Conservation (phyloP, 495 filamentous ascomycete genomes). For the Pseudomonodictys pantanalensis region DNA sequence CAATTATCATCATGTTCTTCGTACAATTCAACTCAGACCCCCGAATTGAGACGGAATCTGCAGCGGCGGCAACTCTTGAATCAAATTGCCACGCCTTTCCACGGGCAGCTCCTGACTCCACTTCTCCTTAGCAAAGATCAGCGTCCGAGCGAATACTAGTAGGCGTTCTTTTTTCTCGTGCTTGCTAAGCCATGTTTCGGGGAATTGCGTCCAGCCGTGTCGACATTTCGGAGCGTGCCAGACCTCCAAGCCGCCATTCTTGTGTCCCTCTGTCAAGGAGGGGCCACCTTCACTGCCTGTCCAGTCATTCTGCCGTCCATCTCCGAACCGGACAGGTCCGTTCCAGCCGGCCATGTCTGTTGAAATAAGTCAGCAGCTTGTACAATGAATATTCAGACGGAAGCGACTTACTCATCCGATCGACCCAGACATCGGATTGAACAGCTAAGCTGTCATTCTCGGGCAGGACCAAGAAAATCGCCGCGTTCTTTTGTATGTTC, state of each 20-base stretch:
- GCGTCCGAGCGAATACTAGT: slow-evolving; percentile 27
- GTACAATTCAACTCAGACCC: no score
- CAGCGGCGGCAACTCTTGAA: slow-evolving; percentile 8
- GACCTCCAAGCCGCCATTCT: slow-evolving; percentile 32
- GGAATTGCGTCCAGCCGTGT: slow-evolving; percentile 44
- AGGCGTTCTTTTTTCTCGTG: slow-evolving; percentile 36
- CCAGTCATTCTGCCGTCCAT: slow-evolving; percentile 17
- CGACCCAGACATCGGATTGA: slow-evolving; percentile 39
- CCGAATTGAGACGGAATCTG: slow-evolving; percentile 5
- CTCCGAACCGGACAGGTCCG: slow-evolving; percentile 26
- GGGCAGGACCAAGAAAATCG: slow-evolving; percentile 40
- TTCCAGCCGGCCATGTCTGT: slow-evolving; percentile 25
- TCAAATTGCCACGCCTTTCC: slow-evolving; percentile 3
- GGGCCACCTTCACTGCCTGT: slow-evolving; percentile 2
- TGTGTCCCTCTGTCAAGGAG: neutral
- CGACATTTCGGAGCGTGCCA: slow-evolving; percentile 35
- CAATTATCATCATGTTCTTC: no score
- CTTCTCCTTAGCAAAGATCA: slow-evolving; percentile 28
- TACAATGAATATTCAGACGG: no score
- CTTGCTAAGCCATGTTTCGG: slow-evolving; percentile 31
- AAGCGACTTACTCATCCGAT: no score
- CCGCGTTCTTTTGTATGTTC: slow-evolving; percentile 33
- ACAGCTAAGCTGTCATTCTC: slow-evolving; percentile 39
- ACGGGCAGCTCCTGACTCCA: slow-evolving; percentile 19
- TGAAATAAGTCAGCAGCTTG: no score